Evolutionary conservation across 805 yeast genomes (phyloP).

Genomic region (Pachysolen tannophilus): DNA sequence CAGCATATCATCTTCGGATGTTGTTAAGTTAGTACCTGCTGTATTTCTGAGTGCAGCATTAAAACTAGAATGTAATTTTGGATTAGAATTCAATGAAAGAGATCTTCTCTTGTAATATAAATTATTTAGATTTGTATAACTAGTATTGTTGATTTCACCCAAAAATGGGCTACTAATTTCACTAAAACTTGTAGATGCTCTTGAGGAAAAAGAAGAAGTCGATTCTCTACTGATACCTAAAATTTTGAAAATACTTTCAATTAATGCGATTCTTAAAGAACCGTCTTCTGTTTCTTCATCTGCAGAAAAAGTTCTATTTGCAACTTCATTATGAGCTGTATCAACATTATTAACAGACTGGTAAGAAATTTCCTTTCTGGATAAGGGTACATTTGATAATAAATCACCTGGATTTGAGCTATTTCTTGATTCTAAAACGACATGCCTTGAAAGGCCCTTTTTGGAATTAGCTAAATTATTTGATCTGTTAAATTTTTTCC

Average conservation of each 20-base stretch:
- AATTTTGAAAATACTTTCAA: constrained; percentile 61
- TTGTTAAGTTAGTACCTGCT: constrained; percentile 18
- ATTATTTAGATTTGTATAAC: not conserved
- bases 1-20: constrained; percentile 14
- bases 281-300: constrained; percentile 70
- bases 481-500: constrained; percentile 1
- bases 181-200: not conserved
- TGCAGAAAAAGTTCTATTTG: constrained; percentile 37
- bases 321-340: constrained; percentile 15
- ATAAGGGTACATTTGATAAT: constrained; percentile 70
- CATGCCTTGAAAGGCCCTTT: constrained; percentile 31
- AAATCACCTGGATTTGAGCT: constrained; percentile 78
- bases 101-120: not conserved
- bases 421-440: constrained; percentile 45
- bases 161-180: constrained; percentile 5
- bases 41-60: constrained; percentile 13
- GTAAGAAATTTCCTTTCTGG: constrained; percentile 26
- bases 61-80: not conserved
- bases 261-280: constrained; percentile 51
- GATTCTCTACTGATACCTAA: constrained; percentile 50
- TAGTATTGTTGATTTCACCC: not conserved
- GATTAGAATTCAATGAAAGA: constrained; percentile 1
- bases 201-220: constrained; percentile 1
- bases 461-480: not conserved
- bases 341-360: not conserved